A percentile compares a stretch with the other conserved stretches of the same genome.
Evolutionary conservation across 768 basidiomycete species (phyloP).

Genomic region (Hygrocybe coccinea): DNA sequence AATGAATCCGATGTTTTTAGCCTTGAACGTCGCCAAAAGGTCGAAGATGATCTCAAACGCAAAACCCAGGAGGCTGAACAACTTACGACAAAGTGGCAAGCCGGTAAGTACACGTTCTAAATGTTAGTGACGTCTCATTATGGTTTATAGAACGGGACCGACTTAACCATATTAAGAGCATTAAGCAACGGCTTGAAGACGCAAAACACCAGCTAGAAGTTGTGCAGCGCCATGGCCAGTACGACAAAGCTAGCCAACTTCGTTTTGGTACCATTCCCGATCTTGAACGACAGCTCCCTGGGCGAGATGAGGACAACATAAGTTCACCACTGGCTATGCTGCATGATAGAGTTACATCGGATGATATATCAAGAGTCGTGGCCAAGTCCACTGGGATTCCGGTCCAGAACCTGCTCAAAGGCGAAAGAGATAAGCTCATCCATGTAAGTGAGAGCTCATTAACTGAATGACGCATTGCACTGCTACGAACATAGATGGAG

Average conservation of each 20-base stretch:
- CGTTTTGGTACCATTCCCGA: slow-evolving; percentile 84
- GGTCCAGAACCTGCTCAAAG: slow-evolving; percentile 80
- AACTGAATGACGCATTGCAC: not conserved
- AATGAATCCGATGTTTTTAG: slow-evolving; percentile 85
- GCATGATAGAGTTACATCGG: slow-evolving; percentile 83
- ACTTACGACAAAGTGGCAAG: slow-evolving; percentile 67
- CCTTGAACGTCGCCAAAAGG: slow-evolving; percentile 61
- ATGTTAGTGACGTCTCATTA: not conserved
- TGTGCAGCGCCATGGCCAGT: slow-evolving; percentile 84
- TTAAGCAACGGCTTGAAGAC: slow-evolving; percentile 71
- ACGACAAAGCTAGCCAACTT: slow-evolving; percentile 76
- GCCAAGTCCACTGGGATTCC: slow-evolving; percentile 89
- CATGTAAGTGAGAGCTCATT: slow-evolving; percentile 54
- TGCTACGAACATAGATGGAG: slow-evolving; percentile 64
- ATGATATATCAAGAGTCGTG: slow-evolving; percentile 83
- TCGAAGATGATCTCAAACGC: slow-evolving; percentile 55
- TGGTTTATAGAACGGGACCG: slow-evolving; percentile 53
- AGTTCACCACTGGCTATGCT: too few species aligned
- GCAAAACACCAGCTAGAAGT: slow-evolving; percentile 84
- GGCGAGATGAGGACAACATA: slow-evolving; percentile 30
- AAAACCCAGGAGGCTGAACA: slow-evolving; percentile 62
- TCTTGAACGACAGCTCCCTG: slow-evolving; percentile 64
- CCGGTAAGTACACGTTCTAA: slow-evolving; percentile 40
- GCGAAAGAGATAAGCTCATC: slow-evolving; percentile 84
- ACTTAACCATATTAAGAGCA: slow-evolving; percentile 63